Percentiles rank a stretch among this genome's conserved stretches.
phyloP scores from a whole-genome alignment of 495 filamentous ascomycete species.

The Lentithecium fluviatile region DNA sequence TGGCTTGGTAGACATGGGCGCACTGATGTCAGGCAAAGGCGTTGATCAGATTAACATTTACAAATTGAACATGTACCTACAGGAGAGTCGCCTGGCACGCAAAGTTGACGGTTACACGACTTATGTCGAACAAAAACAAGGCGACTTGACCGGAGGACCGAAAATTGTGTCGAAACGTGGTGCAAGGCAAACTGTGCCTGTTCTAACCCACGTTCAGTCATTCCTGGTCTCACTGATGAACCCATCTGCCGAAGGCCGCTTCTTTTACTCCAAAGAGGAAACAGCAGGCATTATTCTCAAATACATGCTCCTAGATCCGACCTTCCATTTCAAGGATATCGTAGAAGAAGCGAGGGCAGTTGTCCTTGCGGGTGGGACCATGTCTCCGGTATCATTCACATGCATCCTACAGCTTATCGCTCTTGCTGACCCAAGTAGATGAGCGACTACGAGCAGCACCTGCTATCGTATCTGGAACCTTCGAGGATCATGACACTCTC shows the following conservation, averaged over 20 bases:
- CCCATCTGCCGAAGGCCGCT: slow-evolving; percentile 78
- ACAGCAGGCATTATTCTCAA: slow-evolving; percentile 60
- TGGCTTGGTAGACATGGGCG: slow-evolving; percentile 64
- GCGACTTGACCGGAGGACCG: slow-evolving; percentile 29
- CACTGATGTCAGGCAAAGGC: slow-evolving; percentile 77
- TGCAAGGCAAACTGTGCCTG: slow-evolving; percentile 56
- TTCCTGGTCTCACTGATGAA: slow-evolving; percentile 86
- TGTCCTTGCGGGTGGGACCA: slow-evolving; percentile 90
- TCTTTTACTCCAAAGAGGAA: slow-evolving; percentile 69
- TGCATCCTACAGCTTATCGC: neutral
- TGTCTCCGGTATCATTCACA: slow-evolving; percentile 68
- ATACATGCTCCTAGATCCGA: slow-evolving; percentile 93
- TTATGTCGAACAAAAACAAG: slow-evolving; percentile 52
- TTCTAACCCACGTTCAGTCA: slow-evolving; percentile 77
- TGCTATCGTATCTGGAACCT: slow-evolving; percentile 72
- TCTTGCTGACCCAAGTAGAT: slow-evolving; percentile 52
- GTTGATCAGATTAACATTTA: slow-evolving; percentile 94
- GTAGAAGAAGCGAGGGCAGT: slow-evolving; percentile 84
- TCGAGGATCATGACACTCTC: slow-evolving; percentile 74
- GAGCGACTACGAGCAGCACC: slow-evolving; percentile 77
- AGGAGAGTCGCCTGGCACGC: slow-evolving; percentile 88
- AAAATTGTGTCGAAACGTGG: slow-evolving; percentile 16
- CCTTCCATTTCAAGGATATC: slow-evolving; percentile 84
- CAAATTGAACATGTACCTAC: slow-evolving; percentile 80
- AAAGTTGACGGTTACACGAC: slow-evolving; percentile 87